phyloP scores from a whole-genome alignment of 1,284 basidiomycete species.

The Pseudozyma hubeiensis region DNA sequence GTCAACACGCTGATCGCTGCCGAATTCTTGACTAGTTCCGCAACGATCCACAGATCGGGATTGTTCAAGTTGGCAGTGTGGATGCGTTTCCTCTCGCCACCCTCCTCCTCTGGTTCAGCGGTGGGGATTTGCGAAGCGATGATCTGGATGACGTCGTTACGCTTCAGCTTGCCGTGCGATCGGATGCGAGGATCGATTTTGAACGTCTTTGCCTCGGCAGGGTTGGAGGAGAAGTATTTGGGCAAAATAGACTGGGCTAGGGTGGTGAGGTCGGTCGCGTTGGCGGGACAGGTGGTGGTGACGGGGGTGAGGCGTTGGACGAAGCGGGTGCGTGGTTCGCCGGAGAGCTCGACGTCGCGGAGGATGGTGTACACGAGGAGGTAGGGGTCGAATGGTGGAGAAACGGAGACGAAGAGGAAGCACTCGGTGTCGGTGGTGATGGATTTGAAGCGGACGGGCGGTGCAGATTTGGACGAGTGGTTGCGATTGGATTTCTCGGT shows the following conservation, averaged over 20 bases:
- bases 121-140: conserved; percentile 51
- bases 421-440: conserved; percentile 56
- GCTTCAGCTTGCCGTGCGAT: conserved; percentile 49
- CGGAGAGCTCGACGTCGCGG: conserved; percentile 47
- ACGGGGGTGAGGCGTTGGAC: conserved; percentile 52
- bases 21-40: conserved; percentile 57
- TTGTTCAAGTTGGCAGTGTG: conserved; percentile 53
- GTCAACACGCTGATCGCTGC: conserved; percentile 53
- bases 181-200: conserved; percentile 63
- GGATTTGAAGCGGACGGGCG: conserved; percentile 24
- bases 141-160: conserved; percentile 52
- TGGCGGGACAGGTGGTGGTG: conserved; percentile 37
- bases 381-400: conserved; percentile 41
- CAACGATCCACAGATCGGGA: conserved; percentile 57
- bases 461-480: neutral
- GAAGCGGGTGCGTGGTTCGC: conserved; percentile 53
- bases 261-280: conserved; percentile 19
- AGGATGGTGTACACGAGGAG: conserved; percentile 45
- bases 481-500: conserved; percentile 19
- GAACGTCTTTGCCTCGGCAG: conserved; percentile 31
- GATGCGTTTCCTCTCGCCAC: conserved; percentile 11
- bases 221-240: conserved; percentile 21
- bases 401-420: conserved; percentile 47
- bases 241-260: conserved; percentile 39
- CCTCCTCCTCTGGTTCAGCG: conserved; percentile 6